These are phyloP conservation scores for Saccharomycopsis fodiens DNA, from an alignment of 805 yeast genomes.

Conservation along the genomic window DNA sequence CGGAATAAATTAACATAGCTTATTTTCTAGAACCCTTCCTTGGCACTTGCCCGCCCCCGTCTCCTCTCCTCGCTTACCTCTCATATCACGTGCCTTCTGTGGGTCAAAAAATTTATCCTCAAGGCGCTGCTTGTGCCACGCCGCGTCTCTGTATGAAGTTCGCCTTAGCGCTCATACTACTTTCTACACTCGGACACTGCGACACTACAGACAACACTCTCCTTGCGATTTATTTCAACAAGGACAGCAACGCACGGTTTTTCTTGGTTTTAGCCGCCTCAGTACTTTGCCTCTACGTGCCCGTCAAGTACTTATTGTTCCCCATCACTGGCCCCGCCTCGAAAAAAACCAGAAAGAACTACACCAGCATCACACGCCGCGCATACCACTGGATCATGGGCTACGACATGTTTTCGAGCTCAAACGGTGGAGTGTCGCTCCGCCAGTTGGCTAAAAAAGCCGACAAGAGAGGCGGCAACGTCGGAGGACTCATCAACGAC, in stretches of 20 bases:
- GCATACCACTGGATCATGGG: conserved; percentile 5
- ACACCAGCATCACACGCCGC: conserved; percentile 1
- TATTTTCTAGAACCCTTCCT: too few relatives aligned
- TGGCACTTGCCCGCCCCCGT: too few relatives aligned
- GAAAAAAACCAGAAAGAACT: conserved; percentile 1
- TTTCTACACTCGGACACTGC: background rate
- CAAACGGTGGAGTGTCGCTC: background rate
- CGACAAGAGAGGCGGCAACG: conserved; percentile 55
- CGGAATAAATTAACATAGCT: too few relatives aligned
- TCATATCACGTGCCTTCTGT: too few relatives aligned
- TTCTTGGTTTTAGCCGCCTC: conserved; percentile 13
- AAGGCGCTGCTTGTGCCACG: too few relatives aligned
- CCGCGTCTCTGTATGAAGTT: background rate
- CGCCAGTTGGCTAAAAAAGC: conserved; percentile 28
- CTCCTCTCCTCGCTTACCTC: too few relatives aligned
- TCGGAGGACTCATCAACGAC: conserved; percentile 83
- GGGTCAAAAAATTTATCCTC: too few relatives aligned
- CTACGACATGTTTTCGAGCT: conserved; percentile 1
- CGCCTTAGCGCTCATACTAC: background rate
- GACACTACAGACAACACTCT: background rate
- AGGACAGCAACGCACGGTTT: conserved; percentile 8
- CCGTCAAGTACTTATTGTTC: conserved; percentile 5
- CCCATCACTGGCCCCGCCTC: background rate
- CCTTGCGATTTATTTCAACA: background rate
- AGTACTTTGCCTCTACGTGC: conserved; percentile 11